Evolutionary conservation across 768 basidiomycete genomes (phyloP), one percentile per base, ranked within the genome.

Genomic region (Megacollybia marginata): DNA sequence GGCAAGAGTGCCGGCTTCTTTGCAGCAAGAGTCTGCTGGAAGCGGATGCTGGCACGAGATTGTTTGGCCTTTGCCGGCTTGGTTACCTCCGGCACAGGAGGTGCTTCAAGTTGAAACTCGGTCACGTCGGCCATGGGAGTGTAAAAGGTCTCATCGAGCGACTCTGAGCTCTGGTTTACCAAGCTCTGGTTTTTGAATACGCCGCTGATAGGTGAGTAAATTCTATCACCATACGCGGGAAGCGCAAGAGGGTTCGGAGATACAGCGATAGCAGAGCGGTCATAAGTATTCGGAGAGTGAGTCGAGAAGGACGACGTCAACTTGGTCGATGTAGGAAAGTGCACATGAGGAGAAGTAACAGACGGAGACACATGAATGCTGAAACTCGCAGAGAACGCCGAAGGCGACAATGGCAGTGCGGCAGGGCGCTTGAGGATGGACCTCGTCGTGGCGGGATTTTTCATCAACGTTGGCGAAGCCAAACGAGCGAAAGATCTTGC

Each of bases 241-340:
- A 83, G 56, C 20, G 70, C 71, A 20, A 79, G 71, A 2, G 67
- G 68, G 57, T 81, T 83, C 2, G 81, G 82, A 2, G 72, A 73
- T 38, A 84, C 72, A 33, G 72, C 66, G 61, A 83, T 82, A 9
- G 85, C 76, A 0, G 72, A 75, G 36, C 85, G 79, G 60, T 87
- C 85, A 58, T 85, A 86, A 1, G 71, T 71, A 46, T 69, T 59
- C 0, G 83, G 64, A 0, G 83, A 82, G 59, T 83, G 76, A 6
- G 79, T 75, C 20, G 72, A 65, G 60, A 75, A 78, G 4, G 77
- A 80, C 19, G 78, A 71, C 11, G 73, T 72, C 48, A 86, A 68
- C 34, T 69, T 61, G 11, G 83, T 78, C 1, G 82, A 78, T 11
- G 80, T 75, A 6, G 82, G 80, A 57, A 87, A 86, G 64, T 81